phyloP scores from a whole-genome alignment of 2,329 filamentous ascomycete genomes.

The Paraphaeosphaeria minitans region DNA sequence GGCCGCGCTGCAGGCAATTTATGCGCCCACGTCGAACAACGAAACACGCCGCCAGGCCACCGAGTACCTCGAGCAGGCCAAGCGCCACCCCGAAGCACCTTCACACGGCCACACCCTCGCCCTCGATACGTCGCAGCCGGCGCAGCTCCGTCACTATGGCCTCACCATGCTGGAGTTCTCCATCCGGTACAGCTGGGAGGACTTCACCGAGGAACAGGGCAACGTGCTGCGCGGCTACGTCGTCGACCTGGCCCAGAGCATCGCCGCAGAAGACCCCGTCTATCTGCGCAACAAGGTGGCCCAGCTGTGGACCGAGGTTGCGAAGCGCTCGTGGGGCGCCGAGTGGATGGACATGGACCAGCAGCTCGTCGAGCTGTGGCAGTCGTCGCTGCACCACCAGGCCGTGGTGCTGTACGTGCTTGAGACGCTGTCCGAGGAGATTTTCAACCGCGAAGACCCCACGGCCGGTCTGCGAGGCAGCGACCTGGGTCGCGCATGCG shows the following conservation, averaged over 20 bases:
- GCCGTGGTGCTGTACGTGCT: conserved; percentile 87
- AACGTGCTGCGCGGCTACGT: conserved; percentile 75
- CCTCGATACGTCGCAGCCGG: conserved; percentile 72
- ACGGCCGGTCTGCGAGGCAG: conserved; percentile 82
- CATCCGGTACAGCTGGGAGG: conserved; percentile 82
- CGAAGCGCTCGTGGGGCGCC: conserved; percentile 89
- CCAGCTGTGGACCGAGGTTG: conserved; percentile 91
- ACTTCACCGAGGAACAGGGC: conserved; percentile 72
- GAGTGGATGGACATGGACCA: conserved; percentile 96
- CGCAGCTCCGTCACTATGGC: conserved; percentile 90
- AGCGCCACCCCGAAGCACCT: conserved; percentile 77
- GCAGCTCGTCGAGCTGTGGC: conserved; percentile 81
- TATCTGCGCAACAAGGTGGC: conserved; percentile 94
- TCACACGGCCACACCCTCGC: conserved; percentile 85
- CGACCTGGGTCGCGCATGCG: conserved; percentile 83
- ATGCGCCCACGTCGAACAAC: conserved; percentile 81
- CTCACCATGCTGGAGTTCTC: conserved; percentile 89
- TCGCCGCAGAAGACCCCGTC: conserved; percentile 73
- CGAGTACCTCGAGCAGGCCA: conserved; percentile 82
- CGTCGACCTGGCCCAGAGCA: conserved; percentile 73
- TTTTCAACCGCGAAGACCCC: conserved; percentile 89
- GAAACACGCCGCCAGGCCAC: conserved; percentile 82
- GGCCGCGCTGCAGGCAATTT: conserved; percentile 84
- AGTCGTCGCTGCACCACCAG: conserved; percentile 67
- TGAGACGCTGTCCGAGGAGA: conserved; percentile 90